Conservation (phyloP, 73 alveolate species). For the Uronychia binucleata region DNA sequence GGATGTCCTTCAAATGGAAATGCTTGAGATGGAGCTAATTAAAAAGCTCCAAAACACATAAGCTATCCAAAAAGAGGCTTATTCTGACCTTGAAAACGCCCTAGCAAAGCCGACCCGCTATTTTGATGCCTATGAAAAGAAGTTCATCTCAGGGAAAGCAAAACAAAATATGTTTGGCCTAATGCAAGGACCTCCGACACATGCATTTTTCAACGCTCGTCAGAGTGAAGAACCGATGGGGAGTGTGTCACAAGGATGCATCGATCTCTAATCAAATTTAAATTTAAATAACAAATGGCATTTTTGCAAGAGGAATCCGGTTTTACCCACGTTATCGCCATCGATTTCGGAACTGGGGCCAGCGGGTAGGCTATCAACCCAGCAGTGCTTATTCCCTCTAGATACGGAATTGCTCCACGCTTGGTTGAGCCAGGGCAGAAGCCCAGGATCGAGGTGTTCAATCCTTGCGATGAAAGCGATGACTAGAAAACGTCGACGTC, state of each 20-base stretch:
- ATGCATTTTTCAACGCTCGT: no score
- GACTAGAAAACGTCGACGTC: conserved; percentile 98
- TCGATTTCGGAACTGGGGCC: conserved; percentile 99
- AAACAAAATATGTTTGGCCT: not conserved
- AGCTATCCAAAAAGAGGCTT: conserved; percentile 50
- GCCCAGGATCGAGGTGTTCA: conserved; percentile 97
- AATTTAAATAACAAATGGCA: conserved; percentile 79
- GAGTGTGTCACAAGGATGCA: not conserved
- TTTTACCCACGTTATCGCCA: conserved; percentile 97
- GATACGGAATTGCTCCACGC: conserved; percentile 95
- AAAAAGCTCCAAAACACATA: conserved; percentile 54
- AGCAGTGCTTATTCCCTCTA: conserved; percentile 14
- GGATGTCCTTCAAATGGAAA: conserved; percentile 55
- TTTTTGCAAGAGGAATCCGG: conserved; percentile 94
- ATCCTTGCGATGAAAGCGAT: conserved; percentile 98
- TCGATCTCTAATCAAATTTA: conserved; percentile 10
- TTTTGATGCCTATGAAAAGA: not conserved
- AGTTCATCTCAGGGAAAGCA: not conserved
- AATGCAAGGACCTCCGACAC: not conserved
- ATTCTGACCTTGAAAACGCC: conserved; percentile 49
- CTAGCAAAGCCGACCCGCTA: not conserved
- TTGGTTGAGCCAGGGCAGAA: conserved; percentile 89
- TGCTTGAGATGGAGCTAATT: conserved; percentile 58
- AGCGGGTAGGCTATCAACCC: conserved; percentile 94
- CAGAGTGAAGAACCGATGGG: not conserved